phyloP scores from a whole-genome alignment of 2,329 filamentous ascomycete genomes.

The Ramularia endophylla region DNA sequence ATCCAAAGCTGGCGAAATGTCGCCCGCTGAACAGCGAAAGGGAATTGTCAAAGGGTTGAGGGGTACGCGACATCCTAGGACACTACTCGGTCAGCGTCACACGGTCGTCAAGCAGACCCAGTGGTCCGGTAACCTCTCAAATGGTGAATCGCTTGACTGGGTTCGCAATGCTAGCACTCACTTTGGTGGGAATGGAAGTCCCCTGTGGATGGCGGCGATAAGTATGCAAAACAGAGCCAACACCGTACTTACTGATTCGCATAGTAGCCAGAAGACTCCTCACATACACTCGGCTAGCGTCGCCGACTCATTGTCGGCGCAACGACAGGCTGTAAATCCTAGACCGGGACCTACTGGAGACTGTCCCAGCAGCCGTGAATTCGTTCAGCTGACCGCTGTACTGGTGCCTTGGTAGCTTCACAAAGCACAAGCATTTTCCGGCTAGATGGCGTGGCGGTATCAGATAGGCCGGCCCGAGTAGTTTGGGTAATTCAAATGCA shows the following conservation, averaged over 20 bases:
- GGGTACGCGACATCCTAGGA: conserved; percentile 5
- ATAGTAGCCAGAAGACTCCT: too few relatives aligned
- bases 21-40: conserved; percentile 16
- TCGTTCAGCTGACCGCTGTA: conserved; percentile 15
- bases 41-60: conserved; percentile 24
- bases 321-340: conserved; percentile 10
- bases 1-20: conserved; percentile 22
- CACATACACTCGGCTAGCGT: conserved; percentile 7
- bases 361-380: conserved; percentile 12
- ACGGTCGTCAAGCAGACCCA: too few relatives aligned
- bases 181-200: not conserved
- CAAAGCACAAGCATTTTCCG: conserved; percentile 11
- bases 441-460: conserved; percentile 15
- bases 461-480: conserved; percentile 11
- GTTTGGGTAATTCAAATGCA: conserved; percentile 9
- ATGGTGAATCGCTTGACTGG: conserved; percentile 3
- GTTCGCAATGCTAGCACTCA: not conserved
- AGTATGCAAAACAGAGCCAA: not conserved
- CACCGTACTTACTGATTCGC: too few relatives aligned
- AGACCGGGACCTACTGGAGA: conserved; percentile 9
- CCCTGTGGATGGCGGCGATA: not conserved
- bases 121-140: not conserved
- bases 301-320: conserved; percentile 8
- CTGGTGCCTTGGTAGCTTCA: conserved; percentile 14
- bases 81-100: too few relatives aligned